Conservation (phyloP, 768 basidiomycete species). For the Termitomyces eurrhizus region DNA sequence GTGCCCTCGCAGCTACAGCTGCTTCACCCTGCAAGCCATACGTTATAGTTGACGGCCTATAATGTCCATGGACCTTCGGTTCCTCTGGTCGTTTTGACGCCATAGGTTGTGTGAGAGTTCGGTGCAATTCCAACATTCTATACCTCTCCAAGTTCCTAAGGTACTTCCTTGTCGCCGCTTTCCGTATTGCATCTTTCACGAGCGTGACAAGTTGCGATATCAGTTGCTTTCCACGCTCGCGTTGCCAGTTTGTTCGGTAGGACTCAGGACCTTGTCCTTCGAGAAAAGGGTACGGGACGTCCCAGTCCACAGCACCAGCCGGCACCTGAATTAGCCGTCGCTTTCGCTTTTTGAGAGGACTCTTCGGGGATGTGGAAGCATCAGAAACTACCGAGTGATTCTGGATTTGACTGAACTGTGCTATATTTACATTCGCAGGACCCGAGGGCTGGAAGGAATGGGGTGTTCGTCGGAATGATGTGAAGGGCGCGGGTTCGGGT, state of each 20-base stretch:
- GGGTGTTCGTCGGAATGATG: slow-evolving; percentile 12
- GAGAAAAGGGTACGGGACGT: slow-evolving; percentile 74
- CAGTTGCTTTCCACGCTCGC: slow-evolving; percentile 57
- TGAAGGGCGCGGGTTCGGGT: slow-evolving; percentile 7
- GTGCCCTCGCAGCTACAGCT: slow-evolving; percentile 8
- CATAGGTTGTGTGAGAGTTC: background rate
- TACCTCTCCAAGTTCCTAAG: slow-evolving; percentile 16
- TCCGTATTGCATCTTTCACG: slow-evolving; percentile 56
- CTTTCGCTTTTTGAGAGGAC: slow-evolving; percentile 48
- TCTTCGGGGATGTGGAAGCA: slow-evolving; percentile 1
- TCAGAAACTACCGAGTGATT: background rate
- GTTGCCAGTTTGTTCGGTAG: slow-evolving; percentile 66
- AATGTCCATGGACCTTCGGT: slow-evolving; percentile 25
- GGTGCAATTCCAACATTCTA: background rate
- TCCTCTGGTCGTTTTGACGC: background rate
- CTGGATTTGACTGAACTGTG: background rate
- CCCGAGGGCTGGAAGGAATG: slow-evolving; percentile 8
- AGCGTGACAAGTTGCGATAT: slow-evolving; percentile 57
- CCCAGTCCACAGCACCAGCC: slow-evolving; percentile 80
- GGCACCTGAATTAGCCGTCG: slow-evolving; percentile 66
- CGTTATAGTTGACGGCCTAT: slow-evolving; percentile 28
- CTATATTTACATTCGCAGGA: background rate
- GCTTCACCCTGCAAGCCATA: slow-evolving; percentile 24
- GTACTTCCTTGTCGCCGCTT: slow-evolving; percentile 56
- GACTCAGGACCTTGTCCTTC: slow-evolving; percentile 65